Evolutionary conservation across 2,329 filamentous ascomycete genomes (phyloP), one percentile per base, ranked within the genome.

Genomic region (Pseudogymnoascus sp.): DNA sequence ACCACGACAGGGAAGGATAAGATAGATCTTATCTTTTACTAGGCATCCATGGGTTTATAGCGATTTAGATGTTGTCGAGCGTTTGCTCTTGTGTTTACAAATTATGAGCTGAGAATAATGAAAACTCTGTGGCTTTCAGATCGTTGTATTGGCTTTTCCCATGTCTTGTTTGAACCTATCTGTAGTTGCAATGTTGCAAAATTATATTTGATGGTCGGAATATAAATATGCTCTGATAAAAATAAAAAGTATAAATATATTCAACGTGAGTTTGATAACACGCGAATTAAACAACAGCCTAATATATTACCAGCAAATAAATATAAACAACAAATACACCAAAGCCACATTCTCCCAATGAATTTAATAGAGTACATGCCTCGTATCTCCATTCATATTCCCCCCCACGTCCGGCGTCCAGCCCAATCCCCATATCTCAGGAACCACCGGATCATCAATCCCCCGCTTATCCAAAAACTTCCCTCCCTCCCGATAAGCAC

Each of bases 1-100:
- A 79, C 76, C 33, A 73, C 72, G 24, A 82, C 82, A 61, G 78
- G 82, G 64, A 82, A 85, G 68, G 82, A 80, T 69, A 73, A 41
- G 81, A 46, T 75, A 80, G 63, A 75, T 78, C 35, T 37, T 64
- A 79, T 64, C 71, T 79, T 76, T 83, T 68, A 69, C 89, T 70
- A 60, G 37, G 22, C 22, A 41, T 8, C 11, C 59, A n/a, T 24
- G 35, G 59, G 33, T 12, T 28, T 26, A 19, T 60, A 37, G 59
- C 35, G 38, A 60, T 38, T 41, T 60, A 60, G 8, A 41, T 60
- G 14, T 24, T 22, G 8, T 60, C 31, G 6, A 41, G 59, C 59
- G 38, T 37, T 41, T 60, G 59, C 14, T 38, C 16, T 40, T 41
- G n/a, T 6, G 19, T 60, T 60, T 60, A 26, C 59, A 38, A n/a